These are phyloP conservation scores for Guillardia theta DNA, from an alignment of 78 protist genomes.

Conservation along the genomic window DNA sequence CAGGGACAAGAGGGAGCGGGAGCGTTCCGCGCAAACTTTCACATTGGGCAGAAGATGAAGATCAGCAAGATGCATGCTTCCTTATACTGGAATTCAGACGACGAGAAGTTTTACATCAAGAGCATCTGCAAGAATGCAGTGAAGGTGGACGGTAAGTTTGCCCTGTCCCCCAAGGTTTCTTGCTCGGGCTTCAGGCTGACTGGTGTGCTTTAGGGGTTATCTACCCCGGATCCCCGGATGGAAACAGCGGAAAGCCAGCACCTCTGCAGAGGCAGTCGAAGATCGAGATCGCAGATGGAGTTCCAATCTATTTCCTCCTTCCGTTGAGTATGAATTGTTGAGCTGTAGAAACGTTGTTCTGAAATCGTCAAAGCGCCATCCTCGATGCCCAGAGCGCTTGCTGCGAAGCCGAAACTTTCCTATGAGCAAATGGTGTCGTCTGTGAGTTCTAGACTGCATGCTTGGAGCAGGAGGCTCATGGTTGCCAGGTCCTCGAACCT, in stretches of 20 bases:
- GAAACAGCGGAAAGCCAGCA: background rate
- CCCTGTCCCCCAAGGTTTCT: background rate
- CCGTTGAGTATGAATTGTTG: background rate
- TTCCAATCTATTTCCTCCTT: background rate
- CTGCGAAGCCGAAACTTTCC: background rate
- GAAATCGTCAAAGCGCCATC: background rate
- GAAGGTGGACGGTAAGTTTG: background rate
- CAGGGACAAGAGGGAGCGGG: background rate
- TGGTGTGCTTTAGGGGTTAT: background rate
- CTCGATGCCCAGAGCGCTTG: no score
- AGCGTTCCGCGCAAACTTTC: background rate
- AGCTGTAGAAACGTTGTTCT: background rate
- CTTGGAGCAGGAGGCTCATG: no score
- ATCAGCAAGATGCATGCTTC: background rate
- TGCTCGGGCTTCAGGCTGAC: background rate
- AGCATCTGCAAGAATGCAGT: slow-evolving; percentile 36
- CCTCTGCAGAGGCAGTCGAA: background rate
- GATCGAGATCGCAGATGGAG: background rate
- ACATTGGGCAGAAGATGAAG: background rate
- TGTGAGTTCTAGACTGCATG: no score
- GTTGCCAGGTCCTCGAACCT: background rate
- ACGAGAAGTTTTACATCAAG: background rate
- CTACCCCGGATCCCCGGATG: background rate
- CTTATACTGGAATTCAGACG: background rate
- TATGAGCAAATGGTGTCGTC: background rate